Conservation (phyloP, 2,329 filamentous ascomycete species). For the Decorospora gaudefroyi region DNA sequence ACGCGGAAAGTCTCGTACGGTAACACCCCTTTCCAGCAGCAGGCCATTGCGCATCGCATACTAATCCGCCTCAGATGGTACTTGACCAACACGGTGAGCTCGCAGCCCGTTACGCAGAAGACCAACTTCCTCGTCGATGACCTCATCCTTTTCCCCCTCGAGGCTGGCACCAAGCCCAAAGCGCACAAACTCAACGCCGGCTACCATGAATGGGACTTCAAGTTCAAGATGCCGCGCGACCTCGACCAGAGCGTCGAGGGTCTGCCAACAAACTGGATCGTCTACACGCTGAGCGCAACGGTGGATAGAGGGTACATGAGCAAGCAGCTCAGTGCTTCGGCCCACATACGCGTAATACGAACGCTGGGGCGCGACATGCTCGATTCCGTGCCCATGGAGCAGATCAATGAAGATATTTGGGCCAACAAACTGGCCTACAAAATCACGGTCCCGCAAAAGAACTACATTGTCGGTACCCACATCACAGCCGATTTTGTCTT, state of each 20-base stretch:
- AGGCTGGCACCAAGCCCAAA: conserved; percentile 39
- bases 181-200: conserved; percentile 57
- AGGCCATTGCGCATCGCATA: conserved; percentile 1
- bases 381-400: conserved; percentile 57
- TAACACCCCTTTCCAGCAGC: conserved; percentile 9
- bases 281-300: conserved; percentile 89
- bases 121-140: conserved; percentile 54
- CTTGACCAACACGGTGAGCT: conserved; percentile 46
- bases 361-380: conserved; percentile 69
- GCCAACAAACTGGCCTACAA: conserved; percentile 97
- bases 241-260: conserved; percentile 89
- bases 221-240: conserved; percentile 52
- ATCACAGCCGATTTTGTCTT: conserved; percentile 85
- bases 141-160: conserved; percentile 52
- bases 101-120: conserved; percentile 54
- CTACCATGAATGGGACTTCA: conserved; percentile 56
- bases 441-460: conserved; percentile 89
- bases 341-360: conserved; percentile 59
- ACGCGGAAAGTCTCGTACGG: conserved; percentile 55
- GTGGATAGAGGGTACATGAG: conserved; percentile 84
- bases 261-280: conserved; percentile 80
- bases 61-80: conserved; percentile 41
- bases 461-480: conserved; percentile 87
- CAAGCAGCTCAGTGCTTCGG: conserved; percentile 81
- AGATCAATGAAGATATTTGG: conserved; percentile 93